Percentiles rank a stretch among this genome's conserved stretches.
These are phyloP conservation scores for Leccinum ponderosum DNA, from an alignment of 1,284 basidiomycete genomes.

Conservation along the genomic window DNA sequence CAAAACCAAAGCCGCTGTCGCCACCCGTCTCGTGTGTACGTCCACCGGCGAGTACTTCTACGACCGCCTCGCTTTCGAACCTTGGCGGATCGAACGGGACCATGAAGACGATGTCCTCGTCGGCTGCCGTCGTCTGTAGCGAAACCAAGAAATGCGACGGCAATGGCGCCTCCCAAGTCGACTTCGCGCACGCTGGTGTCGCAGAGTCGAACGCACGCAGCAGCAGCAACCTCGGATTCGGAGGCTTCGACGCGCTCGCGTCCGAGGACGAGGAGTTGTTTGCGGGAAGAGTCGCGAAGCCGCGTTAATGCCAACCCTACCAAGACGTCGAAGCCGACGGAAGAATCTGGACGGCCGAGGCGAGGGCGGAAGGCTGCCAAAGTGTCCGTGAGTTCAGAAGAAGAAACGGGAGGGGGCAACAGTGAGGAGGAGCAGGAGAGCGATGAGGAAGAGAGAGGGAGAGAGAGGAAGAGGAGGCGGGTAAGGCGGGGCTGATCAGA, in stretches of 20 bases:
- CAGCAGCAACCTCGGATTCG: slow-evolving; percentile 25
- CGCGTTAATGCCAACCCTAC: slow-evolving; percentile 5
- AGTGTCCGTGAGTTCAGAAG: slow-evolving; percentile 9
- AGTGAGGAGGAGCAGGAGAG: slow-evolving; percentile 12
- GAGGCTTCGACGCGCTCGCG: slow-evolving; percentile 19
- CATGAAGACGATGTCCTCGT: not conserved
- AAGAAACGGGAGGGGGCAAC: slow-evolving; percentile 5
- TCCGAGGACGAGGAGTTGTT: slow-evolving; percentile 26
- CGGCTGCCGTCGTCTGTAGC: not conserved
- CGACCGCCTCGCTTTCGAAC: not conserved
- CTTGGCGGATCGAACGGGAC: not conserved
- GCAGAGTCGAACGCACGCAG: slow-evolving; percentile 16
- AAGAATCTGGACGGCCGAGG: slow-evolving; percentile 2
- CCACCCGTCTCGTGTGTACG: slow-evolving; percentile 13
- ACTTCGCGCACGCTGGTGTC: slow-evolving; percentile 25
- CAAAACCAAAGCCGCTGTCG: slow-evolving; percentile 13
- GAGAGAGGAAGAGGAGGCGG: slow-evolving; percentile 32
- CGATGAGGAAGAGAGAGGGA: slow-evolving; percentile 20
- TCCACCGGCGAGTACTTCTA: slow-evolving; percentile 8
- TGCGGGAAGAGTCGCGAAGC: slow-evolving; percentile 24
- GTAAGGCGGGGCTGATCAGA: slow-evolving; percentile 11
- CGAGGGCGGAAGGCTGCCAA: slow-evolving; percentile 7
- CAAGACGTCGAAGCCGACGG: slow-evolving; percentile 4
- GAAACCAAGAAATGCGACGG: not conserved
- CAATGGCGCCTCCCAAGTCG: slow-evolving; percentile 9